Percentiles rank a stretch among this genome's conserved stretches.
phyloP scores from a whole-genome alignment of 2,329 filamentous ascomycete genomes.

The Fusarium transvaalense region DNA sequence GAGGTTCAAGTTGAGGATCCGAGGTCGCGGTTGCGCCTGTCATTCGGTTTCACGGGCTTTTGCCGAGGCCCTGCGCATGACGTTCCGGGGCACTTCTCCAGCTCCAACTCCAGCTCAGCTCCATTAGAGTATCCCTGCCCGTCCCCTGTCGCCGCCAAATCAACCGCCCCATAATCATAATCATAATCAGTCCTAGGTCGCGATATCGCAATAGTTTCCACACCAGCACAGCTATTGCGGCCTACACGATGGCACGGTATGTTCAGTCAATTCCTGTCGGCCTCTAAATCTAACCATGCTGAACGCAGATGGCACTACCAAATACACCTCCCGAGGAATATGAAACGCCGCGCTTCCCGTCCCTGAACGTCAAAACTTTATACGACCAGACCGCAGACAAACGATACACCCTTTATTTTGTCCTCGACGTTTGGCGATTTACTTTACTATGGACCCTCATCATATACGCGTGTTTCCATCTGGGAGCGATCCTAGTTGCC shows the following conservation, averaged over 20 bases:
- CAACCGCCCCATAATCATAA: conserved; percentile 30
- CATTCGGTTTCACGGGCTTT: conserved; percentile 46
- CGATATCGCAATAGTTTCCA: conserved; percentile 16
- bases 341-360: conserved; percentile 79
- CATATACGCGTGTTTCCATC: conserved; percentile 79
- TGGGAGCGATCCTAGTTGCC: conserved; percentile 78
- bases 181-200: conserved; percentile 27
- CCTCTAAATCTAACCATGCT: conserved; percentile 15
- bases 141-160: conserved; percentile 37
- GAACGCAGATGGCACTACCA: conserved; percentile 44
- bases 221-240: conserved; percentile 15
- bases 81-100: conserved; percentile 38
- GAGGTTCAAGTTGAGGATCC: conserved; percentile 13
- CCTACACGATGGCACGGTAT: conserved; percentile 45
- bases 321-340: conserved; percentile 65
- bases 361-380: conserved; percentile 79
- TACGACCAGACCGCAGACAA: conserved; percentile 58
- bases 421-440: conserved; percentile 86
- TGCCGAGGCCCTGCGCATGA: conserved; percentile 48
- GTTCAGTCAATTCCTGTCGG: neutral
- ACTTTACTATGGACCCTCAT: conserved; percentile 89
- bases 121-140: conserved; percentile 19
- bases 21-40: conserved; percentile 37
- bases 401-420: conserved; percentile 74
- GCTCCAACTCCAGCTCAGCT: conserved; percentile 6